Percentiles rank a stretch among this genome's conserved stretches.
These are phyloP conservation scores for Chytriomyces sp. DNA, from an alignment of 192 early-diverging fungal genomes.

Conservation along the genomic window DNA sequence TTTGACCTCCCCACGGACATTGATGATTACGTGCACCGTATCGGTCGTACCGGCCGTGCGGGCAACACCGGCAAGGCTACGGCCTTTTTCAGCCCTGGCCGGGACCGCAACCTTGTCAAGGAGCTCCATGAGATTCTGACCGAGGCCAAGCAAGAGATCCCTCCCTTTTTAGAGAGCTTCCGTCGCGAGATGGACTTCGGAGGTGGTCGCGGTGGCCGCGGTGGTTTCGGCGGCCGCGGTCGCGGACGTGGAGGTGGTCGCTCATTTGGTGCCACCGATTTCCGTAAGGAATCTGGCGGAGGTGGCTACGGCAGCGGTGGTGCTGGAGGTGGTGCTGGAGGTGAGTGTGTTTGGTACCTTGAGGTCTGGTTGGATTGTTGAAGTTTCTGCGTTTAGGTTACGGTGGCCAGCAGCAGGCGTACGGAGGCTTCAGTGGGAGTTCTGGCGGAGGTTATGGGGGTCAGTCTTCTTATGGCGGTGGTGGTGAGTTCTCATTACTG, in stretches of 20 bases:
- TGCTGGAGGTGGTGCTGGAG: conserved; percentile 31
- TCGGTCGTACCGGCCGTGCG: conserved; percentile 96
- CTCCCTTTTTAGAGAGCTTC: conserved; percentile 70
- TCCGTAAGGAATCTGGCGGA: conserved; percentile 28
- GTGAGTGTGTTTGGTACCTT: conserved; percentile 27
- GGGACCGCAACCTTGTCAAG: conserved; percentile 78
- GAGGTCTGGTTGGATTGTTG: conserved; percentile 24
- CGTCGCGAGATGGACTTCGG: conserved; percentile 50
- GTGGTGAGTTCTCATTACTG: conserved; percentile 5
- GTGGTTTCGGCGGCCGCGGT: conserved; percentile 49
- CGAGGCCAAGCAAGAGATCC: conserved; percentile 95
- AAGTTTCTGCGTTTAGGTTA: neutral
- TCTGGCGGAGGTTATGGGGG: conserved; percentile 18
- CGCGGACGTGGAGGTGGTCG: conserved; percentile 33
- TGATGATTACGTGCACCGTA: conserved; percentile 97
- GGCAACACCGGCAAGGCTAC: conserved; percentile 92
- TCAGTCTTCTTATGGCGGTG: conserved; percentile 26
- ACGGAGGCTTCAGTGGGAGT: conserved; percentile 32
- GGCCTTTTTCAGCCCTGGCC: conserved; percentile 90
- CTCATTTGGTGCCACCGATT: conserved; percentile 43
- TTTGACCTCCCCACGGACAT: conserved; percentile 80
- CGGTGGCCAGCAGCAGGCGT: neutral
- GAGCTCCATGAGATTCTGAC: conserved; percentile 84
- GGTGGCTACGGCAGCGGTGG: conserved; percentile 16
- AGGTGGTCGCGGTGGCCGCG: conserved; percentile 57